Conservation (phyloP, 768 basidiomycete species). For the Lactifluus pinguis region DNA sequence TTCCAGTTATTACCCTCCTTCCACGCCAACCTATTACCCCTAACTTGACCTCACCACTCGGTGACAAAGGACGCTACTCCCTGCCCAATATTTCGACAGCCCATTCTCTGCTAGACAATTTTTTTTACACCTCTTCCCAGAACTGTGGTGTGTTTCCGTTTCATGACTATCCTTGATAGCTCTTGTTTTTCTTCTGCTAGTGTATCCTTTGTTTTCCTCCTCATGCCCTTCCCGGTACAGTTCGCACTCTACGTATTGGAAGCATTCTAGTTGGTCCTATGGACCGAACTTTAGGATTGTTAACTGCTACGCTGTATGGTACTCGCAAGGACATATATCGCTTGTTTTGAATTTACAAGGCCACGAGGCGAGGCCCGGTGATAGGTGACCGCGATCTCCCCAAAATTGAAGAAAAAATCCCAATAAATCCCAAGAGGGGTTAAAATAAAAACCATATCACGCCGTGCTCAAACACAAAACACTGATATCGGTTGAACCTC, state of each 20-base stretch:
- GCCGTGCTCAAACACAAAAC: background rate
- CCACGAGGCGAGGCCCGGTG: background rate
- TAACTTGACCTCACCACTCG: too few species aligned
- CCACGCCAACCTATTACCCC: too few species aligned
- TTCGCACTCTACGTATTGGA: background rate
- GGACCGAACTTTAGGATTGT: background rate
- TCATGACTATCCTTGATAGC: background rate
- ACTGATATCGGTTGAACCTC: too few species aligned
- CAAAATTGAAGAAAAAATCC: too few species aligned
- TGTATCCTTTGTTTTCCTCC: background rate
- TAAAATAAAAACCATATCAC: too few species aligned
- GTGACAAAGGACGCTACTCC: background rate
- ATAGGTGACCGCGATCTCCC: background rate
- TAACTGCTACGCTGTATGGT: background rate
- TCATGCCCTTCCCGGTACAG: background rate
- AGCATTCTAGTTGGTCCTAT: background rate
- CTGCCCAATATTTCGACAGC: background rate
- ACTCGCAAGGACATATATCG: background rate
- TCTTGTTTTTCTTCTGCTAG: background rate
- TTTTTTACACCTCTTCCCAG: background rate
- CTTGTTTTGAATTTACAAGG: background rate
- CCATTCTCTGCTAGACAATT: background rate
- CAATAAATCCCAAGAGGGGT: too few species aligned
- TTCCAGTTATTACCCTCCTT: background rate
- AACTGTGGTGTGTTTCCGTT: background rate